phyloP scores from a whole-genome alignment of 2,329 filamentous ascomycete genomes.

The Leptographium flavum region DNA sequence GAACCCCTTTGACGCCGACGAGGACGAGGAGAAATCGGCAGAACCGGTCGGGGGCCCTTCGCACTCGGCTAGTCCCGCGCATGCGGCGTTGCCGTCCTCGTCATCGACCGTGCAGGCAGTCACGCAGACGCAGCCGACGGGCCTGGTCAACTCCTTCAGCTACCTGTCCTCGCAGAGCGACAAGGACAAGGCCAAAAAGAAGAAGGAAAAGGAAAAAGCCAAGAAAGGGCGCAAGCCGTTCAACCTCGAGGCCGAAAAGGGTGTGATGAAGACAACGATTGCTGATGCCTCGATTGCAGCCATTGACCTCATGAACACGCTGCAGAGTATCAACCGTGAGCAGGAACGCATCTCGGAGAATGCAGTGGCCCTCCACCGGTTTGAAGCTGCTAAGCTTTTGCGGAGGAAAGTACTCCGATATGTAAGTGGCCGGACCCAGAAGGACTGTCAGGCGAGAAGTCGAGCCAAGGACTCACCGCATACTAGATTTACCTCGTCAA shows the following conservation, averaged over 20 bases:
- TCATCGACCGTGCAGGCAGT: conserved; percentile 1
- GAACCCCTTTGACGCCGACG: conserved; percentile 54
- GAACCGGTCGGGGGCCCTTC: not conserved
- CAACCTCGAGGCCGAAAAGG: conserved; percentile 76
- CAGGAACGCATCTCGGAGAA: conserved; percentile 80
- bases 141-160: conserved; percentile 25
- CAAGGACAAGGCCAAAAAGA: conserved; percentile 29
- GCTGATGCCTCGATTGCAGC: conserved; percentile 79
- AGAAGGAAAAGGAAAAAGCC: conserved; percentile 34
- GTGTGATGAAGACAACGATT: conserved; percentile 74
- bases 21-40: conserved; percentile 36
- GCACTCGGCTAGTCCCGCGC: conserved; percentile 5
- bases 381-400: conserved; percentile 76
- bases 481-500: conserved; percentile 72
- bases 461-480: no score
- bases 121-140: conserved; percentile 12
- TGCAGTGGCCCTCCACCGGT: conserved; percentile 54
- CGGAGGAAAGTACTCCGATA: conserved; percentile 78
- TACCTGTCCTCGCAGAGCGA: conserved; percentile 15
- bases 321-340: conserved; percentile 87
- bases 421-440: no score
- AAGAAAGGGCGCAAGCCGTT: conserved; percentile 54
- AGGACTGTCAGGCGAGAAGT: no score
- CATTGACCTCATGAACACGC: conserved; percentile 76
- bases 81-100: conserved; percentile 10